Percentiles rank a stretch among this genome's conserved stretches.
Evolutionary conservation across 805 yeast genomes (phyloP).

Genomic region (Wickerhamomyces bovis): DNA sequence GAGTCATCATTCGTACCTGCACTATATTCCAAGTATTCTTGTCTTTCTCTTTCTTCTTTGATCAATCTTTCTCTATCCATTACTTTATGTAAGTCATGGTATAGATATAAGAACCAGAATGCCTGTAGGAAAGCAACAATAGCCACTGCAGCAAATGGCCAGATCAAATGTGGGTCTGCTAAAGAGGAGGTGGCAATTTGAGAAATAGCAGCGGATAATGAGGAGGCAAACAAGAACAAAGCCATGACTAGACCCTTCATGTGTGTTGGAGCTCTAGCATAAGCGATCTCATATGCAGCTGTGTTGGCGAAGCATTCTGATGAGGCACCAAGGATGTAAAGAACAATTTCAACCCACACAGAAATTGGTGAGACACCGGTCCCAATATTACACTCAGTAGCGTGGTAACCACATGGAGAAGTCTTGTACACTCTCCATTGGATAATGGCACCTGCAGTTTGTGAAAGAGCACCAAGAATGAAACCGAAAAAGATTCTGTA

Average conservation of each 20-base stretch:
- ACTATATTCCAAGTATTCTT: neutral
- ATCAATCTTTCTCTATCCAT: slow-evolving; percentile 10
- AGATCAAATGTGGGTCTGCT: slow-evolving; percentile 58
- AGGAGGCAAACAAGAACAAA: slow-evolving; percentile 57
- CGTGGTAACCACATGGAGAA: slow-evolving; percentile 67
- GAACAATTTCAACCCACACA: slow-evolving; percentile 58
- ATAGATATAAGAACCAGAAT: slow-evolving; percentile 37
- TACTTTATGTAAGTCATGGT: slow-evolving; percentile 8
- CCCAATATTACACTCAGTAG: slow-evolving; percentile 40
- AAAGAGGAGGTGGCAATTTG: slow-evolving; percentile 66
- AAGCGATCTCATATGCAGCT: slow-evolving; percentile 78
- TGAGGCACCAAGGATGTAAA: slow-evolving; percentile 63
- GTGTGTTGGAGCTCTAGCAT: slow-evolving; percentile 68
- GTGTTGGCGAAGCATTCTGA: slow-evolving; percentile 74
- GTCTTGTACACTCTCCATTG: slow-evolving; percentile 62
- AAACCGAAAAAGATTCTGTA: slow-evolving; percentile 68
- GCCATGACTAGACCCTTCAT: slow-evolving; percentile 40
- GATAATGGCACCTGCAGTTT: slow-evolving; percentile 45
- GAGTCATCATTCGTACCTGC: too few relatives aligned
- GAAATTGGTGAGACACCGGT: slow-evolving; percentile 35
- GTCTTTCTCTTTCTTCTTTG: slow-evolving; percentile 3
- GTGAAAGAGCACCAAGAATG: slow-evolving; percentile 43
- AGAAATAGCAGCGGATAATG: slow-evolving; percentile 70
- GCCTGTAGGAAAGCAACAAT: slow-evolving; percentile 55
- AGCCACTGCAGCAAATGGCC: slow-evolving; percentile 62